Evolutionary conservation across 148 eudicot genomes (phyloP).

Genomic region (Euryodendron excelsum): DNA sequence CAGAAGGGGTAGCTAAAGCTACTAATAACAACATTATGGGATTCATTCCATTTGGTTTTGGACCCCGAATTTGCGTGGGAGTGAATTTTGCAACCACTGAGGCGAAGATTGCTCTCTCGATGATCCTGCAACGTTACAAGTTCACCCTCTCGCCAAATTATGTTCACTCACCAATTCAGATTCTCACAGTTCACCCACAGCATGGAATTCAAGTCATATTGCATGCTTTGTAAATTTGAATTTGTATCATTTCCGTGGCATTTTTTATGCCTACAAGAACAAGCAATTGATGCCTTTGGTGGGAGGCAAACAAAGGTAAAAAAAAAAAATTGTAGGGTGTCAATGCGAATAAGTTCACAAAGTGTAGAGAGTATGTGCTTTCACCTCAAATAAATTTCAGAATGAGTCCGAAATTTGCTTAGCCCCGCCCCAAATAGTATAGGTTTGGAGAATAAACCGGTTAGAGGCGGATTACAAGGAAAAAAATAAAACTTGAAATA

Average conservation of each 20-base stretch:
- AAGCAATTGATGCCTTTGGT: too few species aligned
- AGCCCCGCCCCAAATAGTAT: too few species aligned
- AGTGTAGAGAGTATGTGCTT: too few species aligned
- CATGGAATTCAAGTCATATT: slow-evolving; percentile 14
- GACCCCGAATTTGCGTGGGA: slow-evolving; percentile 7
- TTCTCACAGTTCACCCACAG: slow-evolving; percentile 5
- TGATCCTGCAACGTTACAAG: slow-evolving; percentile 13
- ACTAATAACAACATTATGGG: not conserved
- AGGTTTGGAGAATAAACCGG: too few species aligned
- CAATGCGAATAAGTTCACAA: too few species aligned
- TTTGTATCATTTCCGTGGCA: not conserved
- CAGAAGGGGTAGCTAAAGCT: slow-evolving; percentile 4
- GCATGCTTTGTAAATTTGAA: not conserved
- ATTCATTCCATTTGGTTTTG: slow-evolving; percentile 11
- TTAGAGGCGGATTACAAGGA: too few species aligned
- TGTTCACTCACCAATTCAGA: slow-evolving; percentile 3
- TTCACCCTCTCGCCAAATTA: slow-evolving; percentile 14
- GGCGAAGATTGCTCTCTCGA: slow-evolving; percentile 6
- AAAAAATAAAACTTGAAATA: too few species aligned
- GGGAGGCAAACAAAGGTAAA: too few species aligned
- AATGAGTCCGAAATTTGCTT: too few species aligned
- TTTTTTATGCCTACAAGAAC: too few species aligned
- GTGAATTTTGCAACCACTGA: slow-evolving; percentile 3
- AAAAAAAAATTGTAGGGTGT: too few species aligned
- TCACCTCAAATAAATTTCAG: too few species aligned